Base-by-base conservation (phyloP, 2,329 filamentous ascomycete genomes). In the Colletotrichum sp. region DNA sequence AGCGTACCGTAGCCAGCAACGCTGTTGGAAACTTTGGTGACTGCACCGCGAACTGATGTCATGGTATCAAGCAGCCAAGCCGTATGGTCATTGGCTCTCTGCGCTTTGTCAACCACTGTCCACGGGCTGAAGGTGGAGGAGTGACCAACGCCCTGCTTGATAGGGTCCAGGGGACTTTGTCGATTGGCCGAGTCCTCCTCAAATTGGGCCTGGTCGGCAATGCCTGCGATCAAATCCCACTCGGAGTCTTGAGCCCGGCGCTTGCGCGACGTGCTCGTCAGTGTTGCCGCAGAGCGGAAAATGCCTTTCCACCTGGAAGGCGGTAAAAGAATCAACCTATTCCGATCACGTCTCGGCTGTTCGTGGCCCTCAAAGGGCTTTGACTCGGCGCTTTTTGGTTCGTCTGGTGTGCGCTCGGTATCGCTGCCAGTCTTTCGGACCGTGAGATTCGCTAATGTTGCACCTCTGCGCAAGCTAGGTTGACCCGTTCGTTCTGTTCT, bases 201-300 rank as follows among this genome's bases (percentile, higher is more conserved):
- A 7, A 30, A 30, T 30, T 27, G 65, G 25, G 22, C 49, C 44
- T 44, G 67, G 19, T 32, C 69, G 15, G 30, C 55, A 61, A 63
- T 61, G 36, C 80, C 77, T 70, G 79, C 80, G 78, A 82, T 78
- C 71, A 84, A 78, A 72, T 83, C 82, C 67, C 82, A 77, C 78
- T 84, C 83, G 55, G 79, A 76, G 67, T 81, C 77, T 78, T 82
- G 64, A 69, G 82, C 81, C 70, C 69, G 78, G 72, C 82, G 81
- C 73, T 84, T 83, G 77, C 77, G 81, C 66, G 80, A 69, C 25
- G 27, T 22, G 22, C 19, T 62, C 32, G 27, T 34, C 19, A 19
- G 5, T n/a, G 29, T 32, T 12, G 59, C 19, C 59, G 44, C 44
- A n/a, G 59, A 32, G 29, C 19, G 22, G 30, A 34, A 62, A 22